These are phyloP conservation scores for Xylariaceae sp. DNA, from an alignment of 2,329 filamentous ascomycete species.

Conservation along the genomic window DNA sequence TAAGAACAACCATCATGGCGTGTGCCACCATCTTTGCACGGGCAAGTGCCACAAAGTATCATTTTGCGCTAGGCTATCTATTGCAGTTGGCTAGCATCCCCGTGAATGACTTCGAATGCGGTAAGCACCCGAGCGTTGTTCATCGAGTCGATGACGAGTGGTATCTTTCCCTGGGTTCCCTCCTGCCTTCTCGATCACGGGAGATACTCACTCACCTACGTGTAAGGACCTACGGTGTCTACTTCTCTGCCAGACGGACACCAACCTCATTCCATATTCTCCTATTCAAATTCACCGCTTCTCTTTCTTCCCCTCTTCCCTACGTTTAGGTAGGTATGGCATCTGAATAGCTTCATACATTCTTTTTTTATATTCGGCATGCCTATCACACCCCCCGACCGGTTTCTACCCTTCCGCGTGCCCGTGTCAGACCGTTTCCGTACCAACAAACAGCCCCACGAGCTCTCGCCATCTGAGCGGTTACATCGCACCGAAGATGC, in stretches of 20 bases:
- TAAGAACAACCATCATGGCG: too few relatives aligned
- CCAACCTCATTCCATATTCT: neutral
- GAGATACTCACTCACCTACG: neutral
- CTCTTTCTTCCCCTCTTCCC: slow-evolving; percentile 9
- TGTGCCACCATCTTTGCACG: too few relatives aligned
- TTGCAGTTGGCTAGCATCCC: too few relatives aligned
- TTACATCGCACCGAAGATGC: slow-evolving; percentile 46
- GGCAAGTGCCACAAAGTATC: too few relatives aligned
- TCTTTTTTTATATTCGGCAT: slow-evolving; percentile 32
- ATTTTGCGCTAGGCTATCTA: too few relatives aligned
- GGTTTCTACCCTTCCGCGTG: slow-evolving; percentile 53
- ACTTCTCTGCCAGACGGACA: neutral
- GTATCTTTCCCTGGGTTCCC: neutral
- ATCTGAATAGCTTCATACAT: slow-evolving; percentile 33
- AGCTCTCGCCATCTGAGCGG: slow-evolving; percentile 49
- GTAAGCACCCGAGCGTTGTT: neutral
- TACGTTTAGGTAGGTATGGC: slow-evolving; percentile 28
- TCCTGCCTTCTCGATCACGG: neutral
- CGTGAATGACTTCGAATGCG: too few relatives aligned
- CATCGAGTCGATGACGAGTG: neutral
- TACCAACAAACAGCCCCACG: slow-evolving; percentile 46
- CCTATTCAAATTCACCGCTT: neutral
- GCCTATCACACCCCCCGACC: slow-evolving; percentile 44
- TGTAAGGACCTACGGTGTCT: neutral
- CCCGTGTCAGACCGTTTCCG: slow-evolving; percentile 48